Conservation (phyloP, 2,329 filamentous ascomycete genomes). For the Trichoderma polysporum region DNA sequence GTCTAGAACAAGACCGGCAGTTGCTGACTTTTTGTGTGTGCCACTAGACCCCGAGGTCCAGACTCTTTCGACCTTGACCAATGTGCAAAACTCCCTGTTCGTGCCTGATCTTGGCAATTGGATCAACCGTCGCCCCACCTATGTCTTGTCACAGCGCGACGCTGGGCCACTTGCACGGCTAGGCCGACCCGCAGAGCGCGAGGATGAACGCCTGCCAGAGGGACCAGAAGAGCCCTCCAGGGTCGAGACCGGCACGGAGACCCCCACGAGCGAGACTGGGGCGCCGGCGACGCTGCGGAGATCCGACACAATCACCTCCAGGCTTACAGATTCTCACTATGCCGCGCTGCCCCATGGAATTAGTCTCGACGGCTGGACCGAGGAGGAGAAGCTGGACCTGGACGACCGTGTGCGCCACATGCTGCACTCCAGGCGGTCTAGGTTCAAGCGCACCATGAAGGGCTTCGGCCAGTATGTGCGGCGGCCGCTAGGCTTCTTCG, state of each 20-base stretch:
- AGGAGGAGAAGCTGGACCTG: conserved; percentile 70
- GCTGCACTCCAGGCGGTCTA: conserved; percentile 76
- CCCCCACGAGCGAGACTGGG: conserved; percentile 23
- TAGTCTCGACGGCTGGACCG: conserved; percentile 70
- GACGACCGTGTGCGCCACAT: conserved; percentile 88
- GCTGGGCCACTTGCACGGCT: conserved; percentile 4
- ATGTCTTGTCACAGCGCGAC: conserved; percentile 61
- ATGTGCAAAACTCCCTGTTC: conserved; percentile 88
- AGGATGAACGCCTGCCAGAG: conserved; percentile 1
- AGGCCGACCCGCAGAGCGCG: background rate
- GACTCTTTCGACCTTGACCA: conserved; percentile 79
- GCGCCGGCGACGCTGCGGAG: conserved; percentile 36
- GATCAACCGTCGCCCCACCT: conserved; percentile 76
- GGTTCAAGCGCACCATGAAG: conserved; percentile 75
- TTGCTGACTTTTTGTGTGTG: conserved; percentile 6
- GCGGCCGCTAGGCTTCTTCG: conserved; percentile 75
- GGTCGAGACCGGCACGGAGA: conserved; percentile 23
- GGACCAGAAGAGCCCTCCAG: conserved; percentile 24
- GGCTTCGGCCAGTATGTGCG: conserved; percentile 79
- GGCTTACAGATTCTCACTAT: conserved; percentile 68
- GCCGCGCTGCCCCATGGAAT: conserved; percentile 76
- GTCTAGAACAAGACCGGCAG: conserved; percentile 8
- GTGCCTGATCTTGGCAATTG: conserved; percentile 75
- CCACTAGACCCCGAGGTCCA: conserved; percentile 76
- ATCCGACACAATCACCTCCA: conserved; percentile 63